phyloP scores from a whole-genome alignment of 257 asterid genomes.

The Solanum appendiculatum region DNA sequence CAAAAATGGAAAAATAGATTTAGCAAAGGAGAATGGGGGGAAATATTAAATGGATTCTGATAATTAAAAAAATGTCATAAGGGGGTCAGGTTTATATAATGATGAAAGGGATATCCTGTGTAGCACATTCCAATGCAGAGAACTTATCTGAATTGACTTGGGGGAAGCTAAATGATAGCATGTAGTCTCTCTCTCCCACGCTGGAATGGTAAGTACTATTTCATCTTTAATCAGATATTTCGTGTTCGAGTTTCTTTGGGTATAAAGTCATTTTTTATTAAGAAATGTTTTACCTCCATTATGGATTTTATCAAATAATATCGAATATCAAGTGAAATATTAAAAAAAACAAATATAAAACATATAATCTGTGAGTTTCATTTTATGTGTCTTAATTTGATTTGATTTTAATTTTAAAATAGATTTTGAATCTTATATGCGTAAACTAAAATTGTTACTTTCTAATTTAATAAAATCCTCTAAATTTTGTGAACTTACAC shows the following conservation, averaged over 20 bases:
- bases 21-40: not conserved
- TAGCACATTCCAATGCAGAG: constrained; percentile 11
- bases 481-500: not conserved
- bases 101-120: not conserved
- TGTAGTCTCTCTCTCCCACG: rapidly evolving
- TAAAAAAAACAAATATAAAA: too few relatives aligned
- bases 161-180: not conserved
- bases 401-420: not conserved
- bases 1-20: not conserved
- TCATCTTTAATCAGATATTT: rapidly evolving
- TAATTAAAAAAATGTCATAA: constrained; percentile 2
- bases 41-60: constrained; percentile 16
- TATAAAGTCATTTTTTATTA: too few relatives aligned
- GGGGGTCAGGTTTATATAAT: constrained; percentile 33
- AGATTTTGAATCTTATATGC: too few relatives aligned
- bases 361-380: not conserved
- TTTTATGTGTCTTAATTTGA: not conserved
- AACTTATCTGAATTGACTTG: constrained; percentile 5
- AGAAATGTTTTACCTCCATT: rapidly evolving
- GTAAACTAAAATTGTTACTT: not conserved
- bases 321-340: too few relatives aligned
- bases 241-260: rapidly evolving
- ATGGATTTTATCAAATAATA: too few relatives aligned
- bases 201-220: rapidly evolving
- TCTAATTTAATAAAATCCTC: not conserved